Evolutionary conservation across 371 early-diverging fungal genomes (phyloP).

Genomic region (Apophysomyces trapeziformis): DNA sequence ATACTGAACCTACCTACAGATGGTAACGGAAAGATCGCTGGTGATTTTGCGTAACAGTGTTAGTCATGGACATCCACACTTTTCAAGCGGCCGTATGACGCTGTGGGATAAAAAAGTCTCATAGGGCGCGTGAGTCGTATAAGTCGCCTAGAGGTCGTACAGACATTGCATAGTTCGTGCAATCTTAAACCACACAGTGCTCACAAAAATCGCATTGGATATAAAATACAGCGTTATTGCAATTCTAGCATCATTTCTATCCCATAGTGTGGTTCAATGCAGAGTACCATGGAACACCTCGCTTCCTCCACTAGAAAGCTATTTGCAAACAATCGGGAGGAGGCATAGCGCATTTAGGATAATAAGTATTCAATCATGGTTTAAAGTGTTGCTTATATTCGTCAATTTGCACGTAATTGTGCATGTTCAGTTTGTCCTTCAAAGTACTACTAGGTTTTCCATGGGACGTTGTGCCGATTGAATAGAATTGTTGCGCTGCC

Average conservation of each 20-base stretch:
- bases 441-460: neutral
- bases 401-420: neutral
- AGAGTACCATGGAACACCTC: neutral
- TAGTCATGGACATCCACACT: neutral
- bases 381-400: neutral
- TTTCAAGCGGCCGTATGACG: neutral
- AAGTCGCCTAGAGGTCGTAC: no score
- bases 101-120: no score
- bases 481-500: no score
- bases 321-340: neutral
- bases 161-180: no score
- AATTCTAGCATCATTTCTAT: no score
- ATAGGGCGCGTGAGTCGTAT: no score
- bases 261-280: neutral
- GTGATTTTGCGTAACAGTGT: neutral
- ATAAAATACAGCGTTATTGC: no score
- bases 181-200: no score
- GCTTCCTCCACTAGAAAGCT: neutral
- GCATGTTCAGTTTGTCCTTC: neutral
- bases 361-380: neutral
- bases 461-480: no score
- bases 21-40: neutral
- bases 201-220: no score
- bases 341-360: neutral
- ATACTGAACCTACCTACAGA: neutral